Percentiles rank a stretch among this genome's conserved stretches.
phyloP scores from a whole-genome alignment of 2,329 filamentous ascomycete species.

The Fusarium sp. region DNA sequence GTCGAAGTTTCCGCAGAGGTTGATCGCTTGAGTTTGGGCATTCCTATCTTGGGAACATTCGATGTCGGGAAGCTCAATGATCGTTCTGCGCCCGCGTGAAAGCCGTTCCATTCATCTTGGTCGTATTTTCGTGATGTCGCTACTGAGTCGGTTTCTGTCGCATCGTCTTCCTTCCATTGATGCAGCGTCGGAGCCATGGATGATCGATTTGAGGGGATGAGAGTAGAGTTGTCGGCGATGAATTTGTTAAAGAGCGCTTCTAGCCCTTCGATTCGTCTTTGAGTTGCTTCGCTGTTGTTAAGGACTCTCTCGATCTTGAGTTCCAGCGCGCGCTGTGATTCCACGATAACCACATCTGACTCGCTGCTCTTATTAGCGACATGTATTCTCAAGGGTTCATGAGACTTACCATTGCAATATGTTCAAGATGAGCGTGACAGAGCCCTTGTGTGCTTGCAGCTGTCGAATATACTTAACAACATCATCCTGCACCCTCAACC shows the following conservation, averaged over 20 bases:
- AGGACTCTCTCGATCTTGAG: slow-evolving; percentile 19
- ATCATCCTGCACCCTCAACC: slow-evolving; percentile 25
- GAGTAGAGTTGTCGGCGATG: slow-evolving; percentile 7
- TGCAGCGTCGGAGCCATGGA: slow-evolving; percentile 7
- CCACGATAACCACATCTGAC: slow-evolving; percentile 17
- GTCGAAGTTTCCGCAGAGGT: slow-evolving; percentile 6
- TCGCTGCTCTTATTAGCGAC: background rate
- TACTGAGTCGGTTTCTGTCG: slow-evolving; percentile 1
- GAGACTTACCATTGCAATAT: slow-evolving; percentile 13
- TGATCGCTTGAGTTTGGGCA: slow-evolving; percentile 1
- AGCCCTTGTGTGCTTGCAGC: slow-evolving; percentile 20
- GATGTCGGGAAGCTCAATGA: slow-evolving; percentile 11
- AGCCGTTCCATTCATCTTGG: background rate
- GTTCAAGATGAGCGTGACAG: slow-evolving; percentile 24
- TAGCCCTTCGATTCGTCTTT: slow-evolving; percentile 4
- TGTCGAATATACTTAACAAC: slow-evolving; percentile 27
- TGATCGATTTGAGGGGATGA: background rate
- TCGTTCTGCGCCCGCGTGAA: background rate
- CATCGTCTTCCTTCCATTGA: slow-evolving; percentile 1
- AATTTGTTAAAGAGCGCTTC: slow-evolving; percentile 26
- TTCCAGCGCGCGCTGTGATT: slow-evolving; percentile 13
- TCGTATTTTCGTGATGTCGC: slow-evolving; percentile 5
- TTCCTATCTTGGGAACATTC: background rate
- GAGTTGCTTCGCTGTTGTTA: slow-evolving; percentile 6
- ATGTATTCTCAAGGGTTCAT: accelerated